Conservation (phyloP, 805 yeast species). For the Saccharomycopsis microspora region DNA sequence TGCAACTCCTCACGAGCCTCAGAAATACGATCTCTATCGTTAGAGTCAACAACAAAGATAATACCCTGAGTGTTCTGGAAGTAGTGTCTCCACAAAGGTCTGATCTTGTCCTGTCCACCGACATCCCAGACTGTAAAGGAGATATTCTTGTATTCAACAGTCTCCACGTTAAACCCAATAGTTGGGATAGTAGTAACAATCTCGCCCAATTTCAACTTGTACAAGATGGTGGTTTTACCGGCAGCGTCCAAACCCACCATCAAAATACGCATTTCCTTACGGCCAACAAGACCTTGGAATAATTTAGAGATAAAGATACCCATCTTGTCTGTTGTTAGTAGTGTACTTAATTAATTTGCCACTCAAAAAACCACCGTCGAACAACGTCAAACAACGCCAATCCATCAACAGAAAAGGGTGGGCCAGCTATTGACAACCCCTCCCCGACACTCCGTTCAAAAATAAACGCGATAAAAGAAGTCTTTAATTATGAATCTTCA, state of each 20-base stretch:
- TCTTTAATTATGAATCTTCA: no score
- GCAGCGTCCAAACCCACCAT: slow-evolving; percentile 99
- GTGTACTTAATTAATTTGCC: no score
- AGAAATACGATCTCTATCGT: slow-evolving; percentile 94
- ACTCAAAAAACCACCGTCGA: no score
- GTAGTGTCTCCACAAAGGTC: slow-evolving; percentile 98
- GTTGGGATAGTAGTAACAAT: slow-evolving; percentile 95
- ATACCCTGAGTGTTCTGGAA: slow-evolving; percentile 98
- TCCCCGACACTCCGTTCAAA: no score
- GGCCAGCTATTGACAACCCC: no score
- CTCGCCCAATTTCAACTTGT: slow-evolving; percentile 91
- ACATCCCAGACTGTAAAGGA: slow-evolving; percentile 98
- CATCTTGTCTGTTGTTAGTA: slow-evolving; percentile 35
- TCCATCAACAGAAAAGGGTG: no score
- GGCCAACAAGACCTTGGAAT: slow-evolving; percentile 91
- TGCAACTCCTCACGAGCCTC: slow-evolving; percentile 98
- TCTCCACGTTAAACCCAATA: slow-evolving; percentile 94
- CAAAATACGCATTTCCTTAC: slow-evolving; percentile 94
- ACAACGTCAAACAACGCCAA: no score
- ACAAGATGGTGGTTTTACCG: slow-evolving; percentile 94
- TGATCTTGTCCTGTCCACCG: slow-evolving; percentile 99
- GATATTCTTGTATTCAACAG: slow-evolving; percentile 94
- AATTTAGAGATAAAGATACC: slow-evolving; percentile 92
- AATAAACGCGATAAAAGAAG: no score
- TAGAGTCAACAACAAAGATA: slow-evolving; percentile 94